Evolutionary conservation across 306 rosid genomes (phyloP), one percentile per base, ranked within the genome.

Genomic region (Quercus berberidifolia): DNA sequence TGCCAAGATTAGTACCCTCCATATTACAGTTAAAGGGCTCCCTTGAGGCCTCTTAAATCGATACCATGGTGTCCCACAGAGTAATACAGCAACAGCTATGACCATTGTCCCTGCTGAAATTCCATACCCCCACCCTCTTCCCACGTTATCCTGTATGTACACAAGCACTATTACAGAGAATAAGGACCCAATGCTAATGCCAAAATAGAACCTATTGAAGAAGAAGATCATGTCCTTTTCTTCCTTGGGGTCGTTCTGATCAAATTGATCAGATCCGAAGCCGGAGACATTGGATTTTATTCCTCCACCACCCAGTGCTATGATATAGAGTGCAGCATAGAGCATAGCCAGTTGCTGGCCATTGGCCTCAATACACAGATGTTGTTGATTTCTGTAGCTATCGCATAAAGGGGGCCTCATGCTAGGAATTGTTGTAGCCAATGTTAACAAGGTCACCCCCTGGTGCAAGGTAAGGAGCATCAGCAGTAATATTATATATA

Each of bases 201-300:
- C 84, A 75, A 92, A 92, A 65, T 92, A 95, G 91, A 95, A 90
- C 76, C 99, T 92, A 18, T 95, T 95, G 92, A 95, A 92, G 99
- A 92, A 95, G 78, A 92, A 95, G 7, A 95, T 70, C 99, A 95
- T 95, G 38, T 87, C 83, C 81, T 84, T 92, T 67, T 92, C 97
- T 69, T 91, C 99, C 81, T 85, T 92, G 0, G 97, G 98, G 80
- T 95, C 90, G 17, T 55, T 21, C 14, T 12, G 38, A 12, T 92
- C 94, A 19, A 95, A 92, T 69, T 95, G 98, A 20, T 92, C 98
- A 0, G 97, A 90, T 52, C 99, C 96, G 12, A 92, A 92, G 2
- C 99, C 98, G 0, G 99, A 92, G 55, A 95, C 98, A 46, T 92
- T 95, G 17, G 98, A 92, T 81, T 95, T 95, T 78, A 95, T 91